Evolutionary conservation across 2,329 filamentous ascomycete genomes (phyloP), one percentile per base, ranked within the genome.

Genomic region (Seiridium unicorne): DNA sequence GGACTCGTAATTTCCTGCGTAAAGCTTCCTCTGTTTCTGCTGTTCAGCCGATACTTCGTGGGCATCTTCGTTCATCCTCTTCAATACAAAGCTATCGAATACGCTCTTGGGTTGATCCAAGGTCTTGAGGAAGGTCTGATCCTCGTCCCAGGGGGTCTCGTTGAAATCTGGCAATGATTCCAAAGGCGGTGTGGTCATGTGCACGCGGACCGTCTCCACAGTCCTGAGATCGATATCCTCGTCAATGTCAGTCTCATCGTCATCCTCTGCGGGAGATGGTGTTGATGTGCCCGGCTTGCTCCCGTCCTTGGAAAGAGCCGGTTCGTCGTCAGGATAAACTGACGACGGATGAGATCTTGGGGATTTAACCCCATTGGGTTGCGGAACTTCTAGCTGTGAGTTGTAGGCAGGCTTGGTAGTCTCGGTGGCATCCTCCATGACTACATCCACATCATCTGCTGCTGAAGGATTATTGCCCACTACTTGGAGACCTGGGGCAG

Each of bases 111-210:
- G 70, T 2, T 61, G 34, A n/a, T 79, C 73, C 44, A 81, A 67
- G 3, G 77, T 73, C 35, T 76, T 72, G 5, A 83, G 61, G 38
- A 83, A 80, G 35, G 75, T 72, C 53, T 72, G 68, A 64, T 84
- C 82, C 54, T 79, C 73, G 55, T 78, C 73, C 83, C 82, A 86
- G 0, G 79, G 72, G 38, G 75, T 74, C 48, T 75, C 74, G 49
- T 71, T 69, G 60, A 78, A 83, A 55, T 79, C 70, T 0, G 84
- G 84, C 2, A 87, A 72, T 46, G 77, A 81, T 9, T 86, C 82
- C 9, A 83, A 64, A 1, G 84, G 83, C 2, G 84, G 84, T 1
- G 84, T 87, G 31, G 73, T 71, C 72, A 83, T 82, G 60, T 78
- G 81, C 57, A 80, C 77, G 9, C 84, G 78, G 35, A 83, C 77